Evolutionary conservation across 139 green algal species (phyloP), one percentile per base, ranked within the genome.

Genomic region (Deuterostichococcus epilithicus): DNA sequence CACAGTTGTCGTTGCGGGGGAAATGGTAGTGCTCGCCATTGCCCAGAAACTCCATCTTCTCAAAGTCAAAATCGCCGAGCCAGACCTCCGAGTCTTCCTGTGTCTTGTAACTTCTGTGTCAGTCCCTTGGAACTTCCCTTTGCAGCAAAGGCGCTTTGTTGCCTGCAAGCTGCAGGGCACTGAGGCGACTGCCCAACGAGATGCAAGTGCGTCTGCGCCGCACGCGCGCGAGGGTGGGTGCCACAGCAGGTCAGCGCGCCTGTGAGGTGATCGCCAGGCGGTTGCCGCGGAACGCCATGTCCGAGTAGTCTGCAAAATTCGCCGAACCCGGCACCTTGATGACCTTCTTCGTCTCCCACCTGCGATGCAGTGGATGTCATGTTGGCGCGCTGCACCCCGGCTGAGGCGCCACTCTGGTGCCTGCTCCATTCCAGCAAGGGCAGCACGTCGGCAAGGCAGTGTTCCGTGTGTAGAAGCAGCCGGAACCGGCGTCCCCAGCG

Each of bases 61-160:
- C 75, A n/a, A 78, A 70, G 30, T 82, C 35, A 68, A 88, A 89
- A 6, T 77, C 60, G 20, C 82, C 76, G 10, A 86, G 73, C 78
- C 83, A 89, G 2, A 89, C 15, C 0, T 82, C 84, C 26, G 76
- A 36, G 39, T 89, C 58, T 26, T 88, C 84, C 74, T 89, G 82
- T n/a, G n/a, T n/a, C n/a, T n/a, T n/a, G n/a, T n/a, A n/a, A n/a
- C 38, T 71, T 83, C 32, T 80, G 59, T 0, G 86, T 60, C 0
- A 80, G 80, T 20, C 86, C 39, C n/a, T 81, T 82, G 6, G 28
- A 1, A 1, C 39, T 67, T 5, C 58, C 59, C 4, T 73, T 66
- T n/a, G n/a, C n/a, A n/a, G n/a, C 73, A 77, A 4, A 52, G 10
- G 13, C 10, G 10, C 42, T 8, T 23, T 13, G 13, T 72, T 34